Percentiles rank a stretch among this genome's conserved stretches.
Evolutionary conservation across 257 asterid genomes (phyloP).

Genomic region (Solanum rostratum): DNA sequence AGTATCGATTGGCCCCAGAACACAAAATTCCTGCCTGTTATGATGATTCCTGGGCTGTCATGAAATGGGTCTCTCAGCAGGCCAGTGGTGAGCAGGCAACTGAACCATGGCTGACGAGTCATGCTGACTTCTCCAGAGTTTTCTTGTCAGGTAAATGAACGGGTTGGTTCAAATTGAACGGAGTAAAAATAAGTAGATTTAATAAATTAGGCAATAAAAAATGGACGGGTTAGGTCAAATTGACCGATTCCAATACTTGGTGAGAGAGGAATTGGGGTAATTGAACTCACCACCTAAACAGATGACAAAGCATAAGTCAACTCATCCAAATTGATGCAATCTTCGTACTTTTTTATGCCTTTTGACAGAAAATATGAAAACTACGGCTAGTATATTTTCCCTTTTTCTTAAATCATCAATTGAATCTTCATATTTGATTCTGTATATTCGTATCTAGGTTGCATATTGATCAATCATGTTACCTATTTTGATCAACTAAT

Average conservation of each 20-base stretch:
- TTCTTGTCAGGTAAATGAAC: constrained; percentile 32
- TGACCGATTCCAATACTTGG: too few relatives aligned
- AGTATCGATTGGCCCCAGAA: constrained; percentile 69
- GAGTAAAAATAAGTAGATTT: not conserved
- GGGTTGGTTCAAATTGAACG: not conserved
- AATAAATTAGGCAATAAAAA: too few relatives aligned
- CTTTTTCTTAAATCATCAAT: too few relatives aligned
- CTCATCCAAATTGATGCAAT: not conserved
- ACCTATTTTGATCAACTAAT: not conserved
- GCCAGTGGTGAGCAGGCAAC: constrained; percentile 15
- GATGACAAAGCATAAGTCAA: not conserved
- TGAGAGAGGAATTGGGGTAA: too few relatives aligned
- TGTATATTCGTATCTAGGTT: not conserved
- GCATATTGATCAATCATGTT: not conserved
- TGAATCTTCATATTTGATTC: not conserved
- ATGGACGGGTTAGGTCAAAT: too few relatives aligned
- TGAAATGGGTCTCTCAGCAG: constrained; percentile 45
- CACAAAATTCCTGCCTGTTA: constrained; percentile 55
- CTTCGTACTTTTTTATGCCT: not conserved
- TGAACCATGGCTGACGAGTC: constrained; percentile 46
- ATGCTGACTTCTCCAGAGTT: constrained; percentile 37
- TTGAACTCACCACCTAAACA: too few relatives aligned
- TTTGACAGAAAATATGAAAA: not conserved
- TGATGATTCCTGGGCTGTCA: constrained; percentile 47
- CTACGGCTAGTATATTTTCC: not conserved